Evolutionary conservation across 2,329 filamentous ascomycete species (phyloP).

Genomic region (Aspergillus sojae): DNA sequence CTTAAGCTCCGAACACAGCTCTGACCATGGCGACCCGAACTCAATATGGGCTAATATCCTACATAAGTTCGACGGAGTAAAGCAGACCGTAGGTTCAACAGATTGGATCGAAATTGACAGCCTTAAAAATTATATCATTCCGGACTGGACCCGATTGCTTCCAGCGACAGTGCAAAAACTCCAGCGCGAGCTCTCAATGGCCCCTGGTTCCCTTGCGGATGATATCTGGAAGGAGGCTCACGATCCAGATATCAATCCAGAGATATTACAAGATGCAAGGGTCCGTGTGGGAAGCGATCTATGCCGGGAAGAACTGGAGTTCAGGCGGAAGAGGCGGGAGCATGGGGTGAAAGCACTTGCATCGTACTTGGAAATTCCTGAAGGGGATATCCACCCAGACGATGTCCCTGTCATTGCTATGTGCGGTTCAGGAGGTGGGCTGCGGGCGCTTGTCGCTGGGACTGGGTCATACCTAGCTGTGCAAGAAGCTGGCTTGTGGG

Average conservation of each 20-base stretch:
- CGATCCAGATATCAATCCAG: constrained; percentile 79
- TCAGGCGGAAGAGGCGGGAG: constrained; percentile 67
- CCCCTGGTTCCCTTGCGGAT: constrained; percentile 83
- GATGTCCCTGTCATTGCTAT: constrained; percentile 93
- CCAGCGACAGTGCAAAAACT: constrained; percentile 80
- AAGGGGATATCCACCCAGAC: constrained; percentile 82
- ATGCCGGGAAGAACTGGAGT: constrained; percentile 80
- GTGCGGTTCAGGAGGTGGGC: constrained; percentile 88
- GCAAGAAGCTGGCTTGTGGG: constrained; percentile 84
- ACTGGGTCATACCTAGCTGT: constrained; percentile 84
- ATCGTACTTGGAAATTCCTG: constrained; percentile 76
- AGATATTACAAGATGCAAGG: constrained; percentile 77
- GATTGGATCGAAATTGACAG: constrained; percentile 52
- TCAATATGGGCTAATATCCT: constrained; percentile 57
- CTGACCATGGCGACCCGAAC: constrained; percentile 29
- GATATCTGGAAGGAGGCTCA: constrained; percentile 93
- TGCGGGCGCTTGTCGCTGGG: constrained; percentile 87
- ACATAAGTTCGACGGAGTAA: constrained; percentile 43
- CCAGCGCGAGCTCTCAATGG: constrained; percentile 83
- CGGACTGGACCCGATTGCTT: constrained; percentile 77
- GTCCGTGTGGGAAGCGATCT: constrained; percentile 82
- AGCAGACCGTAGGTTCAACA: constrained; percentile 42
- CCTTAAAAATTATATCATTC: constrained; percentile 72
- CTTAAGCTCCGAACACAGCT: constrained; percentile 11
- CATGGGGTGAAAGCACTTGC: constrained; percentile 75